These are phyloP conservation scores for slime mould (Dictyostelium discoideum) DNA, from an alignment of 78 protist genomes.

Conservation along the genomic window dicty_2.7 NC_007090.3:3070501-3071000, in stretches of 20 bases:
- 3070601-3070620: not conserved
- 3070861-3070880: conserved; percentile 53
- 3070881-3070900: conserved; percentile 36
- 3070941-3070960: not conserved
- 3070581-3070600: not conserved
- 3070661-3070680: conserved; percentile 17
- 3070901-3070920: conserved; percentile 26
- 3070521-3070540: not conserved
- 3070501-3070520: not conserved
- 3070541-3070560: not conserved
- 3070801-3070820: not conserved
- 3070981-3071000: conserved; percentile 64
- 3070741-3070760: conserved; percentile 19
- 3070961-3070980: conserved; percentile 22
- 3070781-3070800: conserved; percentile 31
- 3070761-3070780: conserved; percentile 42
- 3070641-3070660: conserved; percentile 50
- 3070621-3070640: conserved; percentile 3
- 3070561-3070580: not conserved
- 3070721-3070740: conserved; percentile 27
- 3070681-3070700: conserved; percentile 40
- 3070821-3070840: conserved; percentile 27
- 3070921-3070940: conserved; percentile 30
- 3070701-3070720: conserved; percentile 5
- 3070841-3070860: conserved; percentile 45